Conservation (phyloP, 345 rosid species). For the Litchi chinensis region DNA sequence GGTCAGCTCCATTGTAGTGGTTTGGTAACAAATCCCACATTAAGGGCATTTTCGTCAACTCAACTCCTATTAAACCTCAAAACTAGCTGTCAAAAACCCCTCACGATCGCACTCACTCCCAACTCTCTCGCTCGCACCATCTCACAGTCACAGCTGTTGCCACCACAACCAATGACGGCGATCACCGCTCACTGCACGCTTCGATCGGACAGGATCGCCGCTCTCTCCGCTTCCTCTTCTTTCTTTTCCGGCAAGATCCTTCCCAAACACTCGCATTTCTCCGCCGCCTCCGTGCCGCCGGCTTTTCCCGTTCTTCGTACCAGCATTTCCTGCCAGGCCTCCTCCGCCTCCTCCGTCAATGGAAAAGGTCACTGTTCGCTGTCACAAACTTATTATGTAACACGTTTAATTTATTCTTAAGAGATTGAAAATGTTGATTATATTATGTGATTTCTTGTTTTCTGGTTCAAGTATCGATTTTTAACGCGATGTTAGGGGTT, state of each 20-base stretch:
- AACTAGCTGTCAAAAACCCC: neutral
- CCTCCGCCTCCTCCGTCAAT: conserved; percentile 47
- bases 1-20: neutral
- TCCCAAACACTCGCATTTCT: conserved; percentile 21
- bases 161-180: conserved; percentile 60
- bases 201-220: conserved; percentile 41
- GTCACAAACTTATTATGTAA: neutral
- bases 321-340: conserved; percentile 60
- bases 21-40: neutral
- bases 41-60: conserved; percentile 24
- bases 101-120: neutral
- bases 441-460: neutral
- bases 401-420: neutral
- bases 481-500: neutral
- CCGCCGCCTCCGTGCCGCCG: conserved; percentile 33
- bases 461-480: neutral
- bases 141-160: conserved; percentile 9
- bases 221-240: conserved; percentile 47
- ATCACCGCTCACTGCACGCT: conserved; percentile 46
- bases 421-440: neutral
- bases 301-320: conserved; percentile 29
- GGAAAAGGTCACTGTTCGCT: conserved; percentile 39
- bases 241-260: conserved; percentile 31
- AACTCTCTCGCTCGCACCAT: neutral
- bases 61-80: neutral